Conservation (phyloP, 352 stramenopile genomes). For the Thalassiosira ordinaria region DNA sequence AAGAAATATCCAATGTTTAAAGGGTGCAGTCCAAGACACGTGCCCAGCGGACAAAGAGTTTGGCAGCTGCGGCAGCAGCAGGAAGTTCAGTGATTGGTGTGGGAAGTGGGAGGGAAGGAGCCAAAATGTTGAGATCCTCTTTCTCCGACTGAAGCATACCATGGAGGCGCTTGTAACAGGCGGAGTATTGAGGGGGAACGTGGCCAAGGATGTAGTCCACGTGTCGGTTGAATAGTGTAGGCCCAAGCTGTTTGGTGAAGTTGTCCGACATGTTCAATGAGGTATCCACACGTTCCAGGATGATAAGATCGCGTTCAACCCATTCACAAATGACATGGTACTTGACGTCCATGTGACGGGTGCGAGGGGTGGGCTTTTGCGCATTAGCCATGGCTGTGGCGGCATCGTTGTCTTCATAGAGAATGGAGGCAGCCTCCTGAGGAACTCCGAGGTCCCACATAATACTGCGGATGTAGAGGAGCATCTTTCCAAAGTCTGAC, state of each 20-base stretch:
- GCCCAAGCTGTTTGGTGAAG: constrained; percentile 31
- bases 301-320: constrained; percentile 39
- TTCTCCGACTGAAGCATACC: too few species aligned
- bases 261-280: constrained; percentile 37
- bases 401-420: constrained; percentile 24
- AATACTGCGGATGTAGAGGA: constrained; percentile 8
- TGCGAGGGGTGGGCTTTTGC: constrained; percentile 37
- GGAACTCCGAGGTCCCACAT: constrained; percentile 27
- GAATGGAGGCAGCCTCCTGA: constrained; percentile 2
- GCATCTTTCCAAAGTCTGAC: background rate
- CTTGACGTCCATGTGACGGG: constrained; percentile 57
- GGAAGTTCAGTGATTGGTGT: too few species aligned
- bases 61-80: too few species aligned
- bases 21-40: too few species aligned
- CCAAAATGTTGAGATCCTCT: too few species aligned
- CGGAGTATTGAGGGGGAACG: constrained; percentile 26
- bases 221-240: constrained; percentile 28
- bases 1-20: too few species aligned
- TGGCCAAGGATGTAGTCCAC: constrained; percentile 28
- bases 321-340: constrained; percentile 45
- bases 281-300: constrained; percentile 25
- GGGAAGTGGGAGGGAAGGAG: too few species aligned
- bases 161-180: too few species aligned
- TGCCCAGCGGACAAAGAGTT: too few species aligned
- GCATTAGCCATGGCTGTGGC: constrained; percentile 31